These are phyloP conservation scores for Psilocybe mexicana DNA, from an alignment of 1,284 basidiomycete genomes.

Conservation along the genomic window DNA sequence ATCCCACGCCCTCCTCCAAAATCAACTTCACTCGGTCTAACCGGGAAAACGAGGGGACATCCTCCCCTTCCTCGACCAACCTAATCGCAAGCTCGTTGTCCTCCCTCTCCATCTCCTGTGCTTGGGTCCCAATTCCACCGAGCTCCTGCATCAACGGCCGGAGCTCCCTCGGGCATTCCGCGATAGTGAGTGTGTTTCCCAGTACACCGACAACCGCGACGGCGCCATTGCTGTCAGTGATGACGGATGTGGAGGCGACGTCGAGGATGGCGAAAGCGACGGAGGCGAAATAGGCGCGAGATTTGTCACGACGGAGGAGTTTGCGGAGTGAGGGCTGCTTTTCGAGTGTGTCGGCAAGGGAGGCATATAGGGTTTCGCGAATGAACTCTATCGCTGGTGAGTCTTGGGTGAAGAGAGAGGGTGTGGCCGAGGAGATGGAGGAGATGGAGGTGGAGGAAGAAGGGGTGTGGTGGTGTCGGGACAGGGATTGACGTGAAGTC, in stretches of 20 bases:
- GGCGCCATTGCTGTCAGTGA: slow-evolving; percentile 26
- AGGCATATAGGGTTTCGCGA: slow-evolving; percentile 80
- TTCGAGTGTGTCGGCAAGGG: slow-evolving; percentile 67
- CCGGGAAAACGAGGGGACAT: slow-evolving; percentile 44
- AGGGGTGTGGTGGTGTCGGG: slow-evolving; percentile 22
- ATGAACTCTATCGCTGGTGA: slow-evolving; percentile 72
- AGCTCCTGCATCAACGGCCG: slow-evolving; percentile 72
- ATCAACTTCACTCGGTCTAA: slow-evolving; percentile 63
- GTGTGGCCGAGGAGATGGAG: slow-evolving; percentile 29
- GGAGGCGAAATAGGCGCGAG: slow-evolving; percentile 74
- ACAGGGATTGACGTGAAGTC: not conserved
- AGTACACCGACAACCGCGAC: slow-evolving; percentile 54
- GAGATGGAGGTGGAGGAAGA: slow-evolving; percentile 3
- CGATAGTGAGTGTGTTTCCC: slow-evolving; percentile 49
- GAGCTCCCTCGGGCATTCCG: slow-evolving; percentile 58
- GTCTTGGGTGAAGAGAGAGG: slow-evolving; percentile 50
- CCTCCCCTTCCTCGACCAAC: slow-evolving; percentile 43
- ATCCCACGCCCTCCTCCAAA: slow-evolving; percentile 59
- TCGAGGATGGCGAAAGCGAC: slow-evolving; percentile 74
- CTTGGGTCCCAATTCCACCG: slow-evolving; percentile 52
- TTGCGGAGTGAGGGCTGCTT: slow-evolving; percentile 49
- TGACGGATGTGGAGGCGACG: slow-evolving; percentile 53
- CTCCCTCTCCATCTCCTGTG: slow-evolving; percentile 52
- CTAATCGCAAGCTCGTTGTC: slow-evolving; percentile 59
- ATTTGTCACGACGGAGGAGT: slow-evolving; percentile 59